Percentiles rank a stretch among this genome's conserved stretches.
phyloP scores from a whole-genome alignment of 176 grass and related monocot species.

The Hyparrhenia diplandra region DNA sequence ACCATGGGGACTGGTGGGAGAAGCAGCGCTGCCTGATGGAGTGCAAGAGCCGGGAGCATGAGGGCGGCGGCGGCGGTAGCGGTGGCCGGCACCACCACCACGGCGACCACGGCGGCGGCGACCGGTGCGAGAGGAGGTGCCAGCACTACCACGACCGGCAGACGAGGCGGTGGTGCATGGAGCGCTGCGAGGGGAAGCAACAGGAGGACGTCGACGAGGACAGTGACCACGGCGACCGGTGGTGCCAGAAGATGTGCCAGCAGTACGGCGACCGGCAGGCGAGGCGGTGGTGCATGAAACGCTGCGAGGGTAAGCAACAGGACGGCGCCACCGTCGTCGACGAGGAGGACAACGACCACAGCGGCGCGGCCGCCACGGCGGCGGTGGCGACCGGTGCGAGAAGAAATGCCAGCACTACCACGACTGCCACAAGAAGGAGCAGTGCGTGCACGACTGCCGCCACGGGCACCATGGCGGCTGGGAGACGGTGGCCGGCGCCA shows the following conservation, averaged over 20 bases:
- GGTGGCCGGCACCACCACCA: too few relatives aligned
- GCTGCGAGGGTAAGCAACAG: neutral
- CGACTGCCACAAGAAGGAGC: too few relatives aligned
- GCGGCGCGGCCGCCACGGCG: neutral
- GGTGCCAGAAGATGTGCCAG: neutral
- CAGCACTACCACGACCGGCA: neutral
- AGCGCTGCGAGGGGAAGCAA: neutral
- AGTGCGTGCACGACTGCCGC: too few relatives aligned
- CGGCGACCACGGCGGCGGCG: neutral
- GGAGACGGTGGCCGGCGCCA: conserved; percentile 6
- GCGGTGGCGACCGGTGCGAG: neutral
- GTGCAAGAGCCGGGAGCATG: neutral
- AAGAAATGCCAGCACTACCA: neutral
- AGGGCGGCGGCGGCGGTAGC: neutral
- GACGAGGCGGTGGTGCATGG: neutral
- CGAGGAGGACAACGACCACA: neutral
- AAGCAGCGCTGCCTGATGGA: conserved; percentile 17
- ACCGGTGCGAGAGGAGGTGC: neutral
- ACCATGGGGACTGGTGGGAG: neutral
- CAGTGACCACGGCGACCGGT: too few relatives aligned
- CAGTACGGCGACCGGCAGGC: neutral
- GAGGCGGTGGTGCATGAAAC: neutral
- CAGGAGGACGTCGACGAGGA: neutral
- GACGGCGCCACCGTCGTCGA: too few relatives aligned
- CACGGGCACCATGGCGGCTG: neutral